Evolutionary conservation across 139 green algal species (phyloP).

Genomic region (Asterochloris sp.): DNA sequence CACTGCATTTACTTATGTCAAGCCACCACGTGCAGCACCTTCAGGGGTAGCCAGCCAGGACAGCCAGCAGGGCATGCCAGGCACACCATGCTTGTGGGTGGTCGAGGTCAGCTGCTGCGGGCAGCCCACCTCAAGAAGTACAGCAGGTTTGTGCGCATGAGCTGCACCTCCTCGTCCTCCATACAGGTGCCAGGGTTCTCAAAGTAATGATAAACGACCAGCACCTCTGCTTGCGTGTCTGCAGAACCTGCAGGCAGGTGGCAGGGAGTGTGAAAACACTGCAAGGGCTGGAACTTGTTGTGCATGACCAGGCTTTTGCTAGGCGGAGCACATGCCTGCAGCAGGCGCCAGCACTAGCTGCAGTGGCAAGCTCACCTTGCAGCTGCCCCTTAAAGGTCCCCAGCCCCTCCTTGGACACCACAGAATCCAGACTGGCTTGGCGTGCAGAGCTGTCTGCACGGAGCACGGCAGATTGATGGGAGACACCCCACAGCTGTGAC

Average conservation of each 20-base stretch:
- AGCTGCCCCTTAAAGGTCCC: neutral
- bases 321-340: neutral
- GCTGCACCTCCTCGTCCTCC: slow-evolving; percentile 24
- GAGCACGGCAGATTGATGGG: too few species aligned
- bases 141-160: slow-evolving; percentile 13
- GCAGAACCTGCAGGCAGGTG: neutral
- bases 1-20: neutral
- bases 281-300: neutral
- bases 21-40: neutral
- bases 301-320: neutral
- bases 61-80: neutral
- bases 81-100: neutral
- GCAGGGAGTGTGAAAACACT: neutral
- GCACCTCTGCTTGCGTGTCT: neutral
- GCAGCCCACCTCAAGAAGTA: slow-evolving; percentile 18
- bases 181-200: slow-evolving; percentile 10
- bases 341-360: neutral
- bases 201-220: slow-evolving; percentile 23
- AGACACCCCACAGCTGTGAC: too few species aligned
- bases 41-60: neutral
- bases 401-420: neutral
- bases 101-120: neutral
- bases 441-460: too few species aligned
- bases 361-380: neutral
- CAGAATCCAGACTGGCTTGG: neutral